Percentiles rank a stretch among this genome's conserved stretches.
These are phyloP conservation scores for Stellera chamaejasme DNA, from an alignment of 345 rosid genomes.

Conservation along the genomic window DNA sequence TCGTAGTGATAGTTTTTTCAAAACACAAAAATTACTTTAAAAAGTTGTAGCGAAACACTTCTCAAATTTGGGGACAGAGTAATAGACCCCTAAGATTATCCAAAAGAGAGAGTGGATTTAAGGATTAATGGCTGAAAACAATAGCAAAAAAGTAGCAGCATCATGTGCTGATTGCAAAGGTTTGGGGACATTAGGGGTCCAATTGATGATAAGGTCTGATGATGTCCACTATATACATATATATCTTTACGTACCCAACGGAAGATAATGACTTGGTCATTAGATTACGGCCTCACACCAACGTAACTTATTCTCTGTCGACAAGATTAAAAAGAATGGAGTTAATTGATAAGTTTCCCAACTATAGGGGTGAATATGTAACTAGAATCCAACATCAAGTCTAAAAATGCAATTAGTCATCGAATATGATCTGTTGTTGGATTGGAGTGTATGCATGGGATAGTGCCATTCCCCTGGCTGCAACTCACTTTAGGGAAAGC, in stretches of 20 bases:
- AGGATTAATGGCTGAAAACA: not conserved
- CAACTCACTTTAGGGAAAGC: constrained; percentile 14
- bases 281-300: not conserved
- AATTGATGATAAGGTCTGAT: not conserved
- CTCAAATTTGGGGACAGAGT: too few relatives aligned
- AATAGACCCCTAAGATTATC: too few relatives aligned
- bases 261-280: constrained; percentile 12
- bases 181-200: constrained; percentile 22
- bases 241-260: constrained; percentile 8
- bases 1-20: too few relatives aligned
- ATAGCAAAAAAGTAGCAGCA: constrained; percentile 15
- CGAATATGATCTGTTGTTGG: not conserved
- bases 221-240: constrained; percentile 12
- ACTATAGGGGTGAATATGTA: too few relatives aligned
- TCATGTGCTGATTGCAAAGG: constrained; percentile 19
- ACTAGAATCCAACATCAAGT: too few relatives aligned
- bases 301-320: too few relatives aligned
- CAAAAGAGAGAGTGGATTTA: not conserved
- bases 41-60: too few relatives aligned
- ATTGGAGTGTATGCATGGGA: not conserved
- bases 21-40: too few relatives aligned
- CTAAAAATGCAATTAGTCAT: not conserved
- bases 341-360: too few relatives aligned
- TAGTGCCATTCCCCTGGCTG: not conserved
- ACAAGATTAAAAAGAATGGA: too few relatives aligned